Conservation (phyloP, 2,329 filamentous ascomycete genomes). For the Magnaporthiopsis rhizophila region DNA sequence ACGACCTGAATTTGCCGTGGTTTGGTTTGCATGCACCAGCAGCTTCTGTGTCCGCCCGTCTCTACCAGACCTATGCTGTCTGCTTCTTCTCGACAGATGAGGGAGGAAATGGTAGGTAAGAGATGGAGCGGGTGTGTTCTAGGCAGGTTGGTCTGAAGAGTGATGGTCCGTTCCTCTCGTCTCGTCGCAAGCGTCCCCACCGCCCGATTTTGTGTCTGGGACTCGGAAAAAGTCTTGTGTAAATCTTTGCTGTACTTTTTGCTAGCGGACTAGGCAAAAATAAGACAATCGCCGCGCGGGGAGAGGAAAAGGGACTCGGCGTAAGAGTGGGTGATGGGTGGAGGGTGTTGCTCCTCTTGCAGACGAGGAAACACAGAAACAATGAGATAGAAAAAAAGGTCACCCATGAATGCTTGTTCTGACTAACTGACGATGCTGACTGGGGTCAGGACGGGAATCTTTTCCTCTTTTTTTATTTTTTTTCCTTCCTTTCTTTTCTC, state of each 20-base stretch:
- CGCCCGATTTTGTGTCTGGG: neutral
- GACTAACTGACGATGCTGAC: neutral
- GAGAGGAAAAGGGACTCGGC: neutral
- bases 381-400: neutral
- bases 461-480: neutral
- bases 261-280: neutral
- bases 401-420: neutral
- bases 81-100: neutral
- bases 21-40: neutral
- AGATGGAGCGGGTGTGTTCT: neutral
- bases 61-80: neutral
- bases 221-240: neutral
- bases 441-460: neutral
- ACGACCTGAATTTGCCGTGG: neutral
- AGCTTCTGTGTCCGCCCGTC: neutral
- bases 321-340: neutral
- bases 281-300: neutral
- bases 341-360: slow-evolving; percentile 6
- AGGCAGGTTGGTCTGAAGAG: neutral
- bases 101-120: neutral
- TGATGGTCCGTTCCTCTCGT: neutral
- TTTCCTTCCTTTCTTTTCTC: neutral
- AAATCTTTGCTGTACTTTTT: neutral
- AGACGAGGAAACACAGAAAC: neutral
- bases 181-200: neutral